Evolutionary conservation across 345 rosid species (phyloP), one percentile per base, ranked within the genome.

Genomic region (Acer saccharum): DNA sequence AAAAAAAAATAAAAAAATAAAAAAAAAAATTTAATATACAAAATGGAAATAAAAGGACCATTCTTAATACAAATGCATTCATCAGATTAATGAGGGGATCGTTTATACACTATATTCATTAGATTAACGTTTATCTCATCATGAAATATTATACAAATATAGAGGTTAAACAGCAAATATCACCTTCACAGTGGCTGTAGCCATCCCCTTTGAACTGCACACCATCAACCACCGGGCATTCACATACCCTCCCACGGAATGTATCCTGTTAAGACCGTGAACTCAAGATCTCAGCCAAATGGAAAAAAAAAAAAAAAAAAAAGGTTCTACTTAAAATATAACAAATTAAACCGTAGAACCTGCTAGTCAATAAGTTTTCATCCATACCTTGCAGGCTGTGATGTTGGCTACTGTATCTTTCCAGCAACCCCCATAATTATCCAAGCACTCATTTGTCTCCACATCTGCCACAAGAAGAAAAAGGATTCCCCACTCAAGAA

Each of bases 201-300:
- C 98, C 99, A 83, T 96, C 98, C 83, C 99, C 98, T 82, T 86
- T 96, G 82, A 96, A 96, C 86, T 86, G 92, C 83, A 96, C 94
- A 43, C 97, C 99, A 89, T 94, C 92, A 52, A 96, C 95, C 72
- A 88, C 55, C 66, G 99, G 98, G 69, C 99, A 96, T 72, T 88
- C 98, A 55, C 99, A 96, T 68, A 94, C 95, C 77, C 89, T 90
- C 73, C 99, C 99, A 72, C 99, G 97, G 74, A 96, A 96, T 17
- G 99, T 96, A 85, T 96, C 99, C 99, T 96, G 85, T 72, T 14
- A 7, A 64, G 55, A 74, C 63, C n/a, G 68, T 67, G 39, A 65
- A 76, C 65, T 66, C 48, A 25, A 21, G 58, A 27, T 10, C 62
- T 35, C 48, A 44, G 50, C 32, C 35, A 63, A 62, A 35, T 50